Percentiles rank a stretch among this genome's conserved stretches.
These are phyloP conservation scores for Nicotiana noctiflora DNA, from an alignment of 257 asterid genomes.

Conservation along the genomic window DNA sequence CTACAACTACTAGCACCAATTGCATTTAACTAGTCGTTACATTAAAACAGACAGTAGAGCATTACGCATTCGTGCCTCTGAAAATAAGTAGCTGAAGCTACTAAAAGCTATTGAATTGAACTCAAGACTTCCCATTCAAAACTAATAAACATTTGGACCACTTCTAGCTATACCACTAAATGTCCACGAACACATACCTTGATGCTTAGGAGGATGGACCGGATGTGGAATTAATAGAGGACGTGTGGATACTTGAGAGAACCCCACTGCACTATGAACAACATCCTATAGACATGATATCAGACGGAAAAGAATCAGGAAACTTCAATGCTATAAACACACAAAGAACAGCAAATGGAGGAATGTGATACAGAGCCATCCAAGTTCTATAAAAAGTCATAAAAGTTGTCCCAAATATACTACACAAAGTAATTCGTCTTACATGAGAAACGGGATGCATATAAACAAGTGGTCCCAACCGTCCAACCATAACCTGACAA, in stretches of 20 bases:
- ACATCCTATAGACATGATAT: conserved; percentile 32
- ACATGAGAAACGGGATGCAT: conserved; percentile 69
- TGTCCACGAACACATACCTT: conserved; percentile 38
- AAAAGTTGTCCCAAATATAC: not conserved
- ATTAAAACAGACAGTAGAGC: not conserved
- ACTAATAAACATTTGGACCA: not conserved
- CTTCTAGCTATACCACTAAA: not conserved
- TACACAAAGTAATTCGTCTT: conserved; percentile 21
- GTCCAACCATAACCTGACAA: conserved; percentile 65
- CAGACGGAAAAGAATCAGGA: conserved; percentile 10
- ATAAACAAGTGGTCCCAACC: conserved; percentile 53
- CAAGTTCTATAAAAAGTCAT: not conserved
- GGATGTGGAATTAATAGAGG: conserved; percentile 49
- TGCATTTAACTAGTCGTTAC: not conserved
- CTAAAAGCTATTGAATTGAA: not conserved
- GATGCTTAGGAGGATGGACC: conserved; percentile 56
- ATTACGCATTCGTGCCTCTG: not conserved
- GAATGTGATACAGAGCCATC: not conserved
- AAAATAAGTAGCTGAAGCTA: not conserved
- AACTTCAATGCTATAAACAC: not conserved
- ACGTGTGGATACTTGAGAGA: conserved; percentile 49
- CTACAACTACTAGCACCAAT: not conserved
- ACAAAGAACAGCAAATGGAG: not conserved
- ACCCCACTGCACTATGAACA: conserved; percentile 47
- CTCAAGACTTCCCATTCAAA: not conserved